Evolutionary conservation across 148 eudicot species (phyloP), one percentile per base, ranked within the genome.

Genomic region (Heliamphora exappendiculata): DNA sequence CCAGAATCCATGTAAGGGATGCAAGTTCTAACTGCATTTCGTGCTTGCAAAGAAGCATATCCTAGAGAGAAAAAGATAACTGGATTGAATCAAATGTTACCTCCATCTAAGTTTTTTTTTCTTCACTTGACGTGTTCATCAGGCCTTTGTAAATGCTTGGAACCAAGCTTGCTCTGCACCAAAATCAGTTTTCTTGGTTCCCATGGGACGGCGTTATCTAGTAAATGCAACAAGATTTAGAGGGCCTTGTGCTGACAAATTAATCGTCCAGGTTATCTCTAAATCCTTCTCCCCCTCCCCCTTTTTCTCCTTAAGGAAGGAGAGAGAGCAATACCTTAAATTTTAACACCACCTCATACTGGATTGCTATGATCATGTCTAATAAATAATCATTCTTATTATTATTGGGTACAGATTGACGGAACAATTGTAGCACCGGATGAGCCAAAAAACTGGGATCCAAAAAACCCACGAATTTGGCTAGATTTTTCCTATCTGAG

Each of bases 71-170:
- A 6, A 17, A 41, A 3, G 3, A n/a, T 37, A 36, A 12, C 12
- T 73, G 22, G n/a, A 26, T 19, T 0, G 22, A 33, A 20, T 33
- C 74, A 71, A 51, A 50, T 76, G 63, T 37, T 64, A 66, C 51
- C 7, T 51, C 12, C 55, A 54, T 41, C 8, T 37, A 67, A 60
- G 70, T 33, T 26, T 62, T 72, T 20, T 13, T 19, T 17, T 58
- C 36, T 22, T 74, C 11, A 9, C 63, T 73, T 50, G 33, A n/a
- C 33, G 10, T 82, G 72, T 36, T 81, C 54, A 0, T 62, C 75
- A 95, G 99, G 99, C 99, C 60, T 93, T 95, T 51, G 42, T 67
- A 78, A 73, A 79, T 77, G 98, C 99, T 57, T 95, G 99, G 99
- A 85, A 84, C 42, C 86, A 88, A 78, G 96, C 98, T 20, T 95